Evolutionary conservation across 768 basidiomycete genomes (phyloP), one percentile per base, ranked within the genome.

Genomic region (Calocybe indica): DNA sequence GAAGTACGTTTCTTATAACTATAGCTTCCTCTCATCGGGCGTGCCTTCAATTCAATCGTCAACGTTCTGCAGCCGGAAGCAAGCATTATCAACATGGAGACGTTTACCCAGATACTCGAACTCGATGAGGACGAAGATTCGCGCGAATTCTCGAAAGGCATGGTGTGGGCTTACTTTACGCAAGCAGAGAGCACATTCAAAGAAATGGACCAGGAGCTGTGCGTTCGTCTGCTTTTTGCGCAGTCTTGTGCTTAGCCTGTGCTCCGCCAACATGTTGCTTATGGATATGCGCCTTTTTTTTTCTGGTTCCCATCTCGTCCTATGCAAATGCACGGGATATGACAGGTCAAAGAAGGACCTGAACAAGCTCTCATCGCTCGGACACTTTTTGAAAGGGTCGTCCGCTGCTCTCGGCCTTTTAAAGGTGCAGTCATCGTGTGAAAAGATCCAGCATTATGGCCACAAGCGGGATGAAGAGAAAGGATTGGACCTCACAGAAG

Each of bases 351-450:
- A 57, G 15, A 76, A 82, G 52, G 76, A 93, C 54, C 77, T 95
- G 7, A 54, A 58, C 7, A 62, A 76, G 47, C 79, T 99, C 12
- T 85, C 88, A 2, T 67, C 71, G 12, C 74, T 87, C 7, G 96
- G 94, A 0, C 95, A 99, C 67, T 99, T 90, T 69, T 82, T 98
- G 61, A 99, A 98, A 66, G 95, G 95, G 40, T 97, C 94, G 2
- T 95, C 93, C 9, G 94, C 94, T 29, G 91, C 94, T 2, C 76
- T 99, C 39, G 95, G 96, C 28, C 79, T 94, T 30, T 68, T 69
- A 49, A 79, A 79, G 53, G 93, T 99, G 45, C 86, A 91, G 62
- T 75, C 69, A 11, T 83, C 85, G 22, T 97, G 95, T 71, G 92
- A 92, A 65, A 78, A 79, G 66, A 93, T 98, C 58, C 94, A 98